phyloP scores from a whole-genome alignment of 352 stramenopile genomes.

The Halophytophthora polymorphica region DNA sequence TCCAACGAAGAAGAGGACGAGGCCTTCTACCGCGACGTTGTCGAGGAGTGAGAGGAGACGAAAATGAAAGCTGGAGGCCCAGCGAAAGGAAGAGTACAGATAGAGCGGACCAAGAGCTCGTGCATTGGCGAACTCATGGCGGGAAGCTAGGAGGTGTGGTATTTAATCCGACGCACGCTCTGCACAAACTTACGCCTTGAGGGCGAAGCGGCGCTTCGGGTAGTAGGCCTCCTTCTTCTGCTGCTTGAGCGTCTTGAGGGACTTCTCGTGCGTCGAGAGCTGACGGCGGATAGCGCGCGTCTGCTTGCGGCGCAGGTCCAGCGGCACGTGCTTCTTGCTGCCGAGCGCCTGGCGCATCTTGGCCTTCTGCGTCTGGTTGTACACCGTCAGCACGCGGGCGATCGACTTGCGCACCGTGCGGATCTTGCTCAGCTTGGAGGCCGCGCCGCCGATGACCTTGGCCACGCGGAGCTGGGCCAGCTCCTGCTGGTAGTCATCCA shows the following conservation, averaged over 20 bases:
- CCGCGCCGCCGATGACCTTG: constrained; percentile 98
- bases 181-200: constrained; percentile 94
- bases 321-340: constrained; percentile 96
- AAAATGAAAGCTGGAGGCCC: background rate
- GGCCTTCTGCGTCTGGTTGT: constrained; percentile 99
- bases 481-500: constrained; percentile 98
- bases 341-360: constrained; percentile 94
- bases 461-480: constrained; percentile 96
- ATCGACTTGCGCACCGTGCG: constrained; percentile 99
- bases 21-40: constrained; percentile 20
- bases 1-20: constrained; percentile 51
- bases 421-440: constrained; percentile 99
- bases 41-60: constrained; percentile 14
- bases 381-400: constrained; percentile 98
- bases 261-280: constrained; percentile 94
- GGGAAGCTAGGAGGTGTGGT: constrained; percentile 70
- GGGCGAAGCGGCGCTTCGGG: constrained; percentile 94
- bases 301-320: constrained; percentile 98
- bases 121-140: constrained; percentile 15
- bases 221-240: constrained; percentile 97
- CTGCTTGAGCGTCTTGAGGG: constrained; percentile 92
- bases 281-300: constrained; percentile 97
- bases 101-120: no score
- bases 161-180: constrained; percentile 48
- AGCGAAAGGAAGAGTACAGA: no score